Conservation (phyloP, 2,329 filamentous ascomycete genomes). For the Helotiales sp. region DNA sequence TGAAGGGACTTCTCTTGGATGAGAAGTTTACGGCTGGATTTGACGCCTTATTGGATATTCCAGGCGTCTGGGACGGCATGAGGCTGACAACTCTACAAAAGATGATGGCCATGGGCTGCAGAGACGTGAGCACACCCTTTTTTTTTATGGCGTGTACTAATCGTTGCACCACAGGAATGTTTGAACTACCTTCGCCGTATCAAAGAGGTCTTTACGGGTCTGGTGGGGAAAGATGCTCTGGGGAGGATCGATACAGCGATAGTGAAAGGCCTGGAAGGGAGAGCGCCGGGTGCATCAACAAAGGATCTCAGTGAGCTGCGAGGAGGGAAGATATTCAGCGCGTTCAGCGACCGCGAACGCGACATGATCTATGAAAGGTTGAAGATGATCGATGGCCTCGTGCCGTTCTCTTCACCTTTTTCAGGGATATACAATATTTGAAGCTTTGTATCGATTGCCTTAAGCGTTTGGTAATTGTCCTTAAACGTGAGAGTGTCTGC, state of each 20-base stretch:
- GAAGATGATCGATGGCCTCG: conserved; percentile 35
- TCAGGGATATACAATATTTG: conserved; percentile 45
- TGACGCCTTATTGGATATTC: conserved; percentile 25
- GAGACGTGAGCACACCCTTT: conserved; percentile 12
- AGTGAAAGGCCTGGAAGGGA: conserved; percentile 43
- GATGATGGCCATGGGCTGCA: conserved; percentile 18
- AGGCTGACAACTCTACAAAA: conserved; percentile 26
- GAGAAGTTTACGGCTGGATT: conserved; percentile 21
- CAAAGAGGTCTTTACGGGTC: not conserved
- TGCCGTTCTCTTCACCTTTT: conserved; percentile 47
- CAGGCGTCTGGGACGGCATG: conserved; percentile 25
- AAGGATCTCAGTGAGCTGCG: conserved; percentile 39
- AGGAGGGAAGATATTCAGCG: conserved; percentile 43
- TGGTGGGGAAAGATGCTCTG: not conserved
- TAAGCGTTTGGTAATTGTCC: no score
- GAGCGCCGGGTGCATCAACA: conserved; percentile 40
- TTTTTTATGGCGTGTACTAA: conserved; percentile 4
- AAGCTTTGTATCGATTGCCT: no score
- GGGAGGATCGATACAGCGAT: conserved; percentile 25
- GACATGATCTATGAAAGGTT: conserved; percentile 42
- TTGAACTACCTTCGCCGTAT: conserved; percentile 6
- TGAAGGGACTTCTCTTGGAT: conserved; percentile 10
- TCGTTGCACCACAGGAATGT: conserved; percentile 2
- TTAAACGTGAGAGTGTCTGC: no score
- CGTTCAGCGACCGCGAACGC: conserved; percentile 41